Evolutionary conservation across 148 eudicot species (phyloP).

Genomic region (Linanthus parryae): DNA sequence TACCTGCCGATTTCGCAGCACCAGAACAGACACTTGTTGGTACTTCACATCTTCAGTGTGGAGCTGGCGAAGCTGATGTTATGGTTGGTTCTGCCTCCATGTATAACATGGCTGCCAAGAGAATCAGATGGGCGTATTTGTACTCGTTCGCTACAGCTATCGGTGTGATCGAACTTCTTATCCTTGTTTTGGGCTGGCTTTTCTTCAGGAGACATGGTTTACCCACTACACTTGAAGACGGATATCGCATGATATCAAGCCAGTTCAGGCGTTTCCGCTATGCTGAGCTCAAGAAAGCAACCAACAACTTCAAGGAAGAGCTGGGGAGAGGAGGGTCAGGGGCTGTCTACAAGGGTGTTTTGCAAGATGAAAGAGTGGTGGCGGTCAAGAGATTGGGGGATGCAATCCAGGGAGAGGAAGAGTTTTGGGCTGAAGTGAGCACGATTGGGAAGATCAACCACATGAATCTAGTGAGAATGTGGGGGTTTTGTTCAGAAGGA

Average conservation of each 20-base stretch:
- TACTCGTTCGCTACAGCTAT: constrained; percentile 36
- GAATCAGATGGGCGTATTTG: constrained; percentile 40
- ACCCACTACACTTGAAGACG: constrained; percentile 40
- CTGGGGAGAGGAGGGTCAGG: constrained; percentile 57
- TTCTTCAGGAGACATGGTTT: constrained; percentile 31
- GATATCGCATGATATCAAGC: constrained; percentile 42
- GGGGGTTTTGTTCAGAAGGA: constrained; percentile 58
- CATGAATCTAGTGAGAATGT: constrained; percentile 62
- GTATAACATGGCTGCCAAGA: constrained; percentile 17
- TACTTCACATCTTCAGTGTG: constrained; percentile 21
- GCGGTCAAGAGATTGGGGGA: constrained; percentile 56
- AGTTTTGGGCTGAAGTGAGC: constrained; percentile 66
- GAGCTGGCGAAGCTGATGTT: constrained; percentile 6
- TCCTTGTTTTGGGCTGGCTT: constrained; percentile 31
- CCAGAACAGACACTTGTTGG: constrained; percentile 4
- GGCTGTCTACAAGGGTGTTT: constrained; percentile 43
- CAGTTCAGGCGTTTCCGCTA: constrained; percentile 55
- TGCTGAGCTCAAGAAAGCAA: constrained; percentile 40
- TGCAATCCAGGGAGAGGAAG: constrained; percentile 44
- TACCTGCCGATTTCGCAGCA: constrained; percentile 27
- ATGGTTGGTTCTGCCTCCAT: constrained; percentile 7
- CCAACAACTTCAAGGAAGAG: constrained; percentile 33
- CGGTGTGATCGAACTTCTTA: constrained; percentile 33
- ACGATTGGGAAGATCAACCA: constrained; percentile 55
- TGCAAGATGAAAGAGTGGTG: constrained; percentile 34